Base-by-base conservation (phyloP, 2,329 filamentous ascomycete genomes). In the Trichophyton mentagrophytes region DNA sequence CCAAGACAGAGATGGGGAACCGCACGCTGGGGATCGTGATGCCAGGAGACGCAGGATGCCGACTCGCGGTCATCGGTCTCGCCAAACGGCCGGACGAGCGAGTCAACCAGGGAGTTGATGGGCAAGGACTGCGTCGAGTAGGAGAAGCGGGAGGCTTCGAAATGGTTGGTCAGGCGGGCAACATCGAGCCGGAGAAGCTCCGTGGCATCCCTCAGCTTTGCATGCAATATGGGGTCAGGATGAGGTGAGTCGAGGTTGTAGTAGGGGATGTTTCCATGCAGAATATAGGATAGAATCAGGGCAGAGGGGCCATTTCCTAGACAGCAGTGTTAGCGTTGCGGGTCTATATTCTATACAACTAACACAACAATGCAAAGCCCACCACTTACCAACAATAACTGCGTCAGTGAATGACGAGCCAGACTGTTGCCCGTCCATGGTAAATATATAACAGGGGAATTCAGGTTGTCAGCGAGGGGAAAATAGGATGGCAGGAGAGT, bases 61-160 rank as follows among this genome's bases (percentile, higher is more conserved):
- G 76, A 68, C 42, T 73, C 76, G 11, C 78, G 76, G 61, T 81
- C 75, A 61, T 84, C 80, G 0, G 80, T 80, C 63, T 85, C 82
- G 8, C 80, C 79, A 64, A 82, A 79, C 4, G 82, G 82, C 3
- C 81, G 77, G 15, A 84, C 71, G 3, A 85, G 72, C 0, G 82
- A 83, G 65, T 85, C 82, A 6, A 85, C 73, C 17, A 85, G 74
- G 11, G 81, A 80, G 65, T 85, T 85, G 60, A 84, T 73, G 0
- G 82, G 82, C 2, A 85, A 73, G 2, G 82, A 81, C 65, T 84
- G 82, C 0, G 80, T 83, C 44, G 82, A 84, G 71, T 85, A 85
- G 5, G 80, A 80, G 47, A 84, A 74, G 1, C 79, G 79, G 0
- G 82, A 82, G 1, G 78, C 78, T 7, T 71, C 72, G 65, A 85